These are phyloP conservation scores for Isoetes taiwanensis DNA, from an alignment of 75 land plant genomes.

Conservation along the genomic window DNA sequence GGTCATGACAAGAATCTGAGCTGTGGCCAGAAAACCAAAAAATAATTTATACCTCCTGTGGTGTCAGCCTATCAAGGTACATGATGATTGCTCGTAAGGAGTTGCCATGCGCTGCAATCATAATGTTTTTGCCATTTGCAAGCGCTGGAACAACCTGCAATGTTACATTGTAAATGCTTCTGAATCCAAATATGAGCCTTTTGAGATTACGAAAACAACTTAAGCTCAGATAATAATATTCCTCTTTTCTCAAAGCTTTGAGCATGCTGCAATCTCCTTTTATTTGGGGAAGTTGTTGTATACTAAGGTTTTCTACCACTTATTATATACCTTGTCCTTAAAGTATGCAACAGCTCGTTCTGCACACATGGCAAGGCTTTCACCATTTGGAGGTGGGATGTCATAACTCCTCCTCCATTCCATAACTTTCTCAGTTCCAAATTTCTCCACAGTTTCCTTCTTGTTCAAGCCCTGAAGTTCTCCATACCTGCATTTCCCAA, in stretches of 20 bases:
- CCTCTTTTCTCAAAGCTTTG: too few relatives aligned
- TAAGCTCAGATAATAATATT: too few relatives aligned
- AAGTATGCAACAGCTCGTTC: conserved; percentile 86
- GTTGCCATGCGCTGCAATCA: conserved; percentile 95
- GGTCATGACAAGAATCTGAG: not conserved
- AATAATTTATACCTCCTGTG: conserved; percentile 98
- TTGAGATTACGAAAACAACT: too few relatives aligned
- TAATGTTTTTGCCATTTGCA: conserved; percentile 48
- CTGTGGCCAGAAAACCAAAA: too few relatives aligned
- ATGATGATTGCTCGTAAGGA: conserved; percentile 85
- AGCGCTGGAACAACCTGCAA: conserved; percentile 78
- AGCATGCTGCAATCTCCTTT: too few relatives aligned
- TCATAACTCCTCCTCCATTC: conserved; percentile 95
- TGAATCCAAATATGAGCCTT: too few relatives aligned
- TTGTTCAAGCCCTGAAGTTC: conserved; percentile 93
- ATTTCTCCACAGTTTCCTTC: conserved; percentile 88
- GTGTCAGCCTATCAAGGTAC: conserved; percentile 82
- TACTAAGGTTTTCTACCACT: too few relatives aligned
- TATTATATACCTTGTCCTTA: conserved; percentile 41
- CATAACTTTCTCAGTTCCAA: conserved; percentile 68
- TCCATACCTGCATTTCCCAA: conserved; percentile 58
- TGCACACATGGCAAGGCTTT: conserved; percentile 89
- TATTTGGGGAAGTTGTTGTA: too few relatives aligned
- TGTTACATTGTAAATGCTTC: too few relatives aligned
- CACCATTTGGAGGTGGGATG: conserved; percentile 87